Conservation (phyloP, 129 eudicot species). For the Centella asiatica region DNA sequence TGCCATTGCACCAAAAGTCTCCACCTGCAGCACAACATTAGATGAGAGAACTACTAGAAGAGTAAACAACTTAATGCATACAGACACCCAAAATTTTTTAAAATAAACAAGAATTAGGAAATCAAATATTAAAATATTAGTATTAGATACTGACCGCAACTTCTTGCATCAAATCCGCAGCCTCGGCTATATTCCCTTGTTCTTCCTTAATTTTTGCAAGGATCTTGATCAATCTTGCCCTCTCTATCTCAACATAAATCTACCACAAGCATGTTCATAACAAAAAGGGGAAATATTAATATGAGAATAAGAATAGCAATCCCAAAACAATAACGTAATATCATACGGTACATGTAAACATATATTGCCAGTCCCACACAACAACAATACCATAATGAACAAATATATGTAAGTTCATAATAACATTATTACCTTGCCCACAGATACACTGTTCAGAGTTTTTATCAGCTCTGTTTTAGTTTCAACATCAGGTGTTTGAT, state of each 20-base stretch:
- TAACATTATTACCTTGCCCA: slow-evolving; percentile 61
- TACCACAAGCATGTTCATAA: slow-evolving; percentile 19
- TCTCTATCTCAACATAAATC: slow-evolving; percentile 87
- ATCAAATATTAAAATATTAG: too few species aligned
- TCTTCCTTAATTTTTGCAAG: slow-evolving; percentile 90
- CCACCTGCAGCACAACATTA: slow-evolving; percentile 47
- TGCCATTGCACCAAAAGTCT: slow-evolving; percentile 95
- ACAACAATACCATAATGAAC: not conserved
- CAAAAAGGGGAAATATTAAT: not conserved
- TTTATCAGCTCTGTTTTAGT: slow-evolving; percentile 79
- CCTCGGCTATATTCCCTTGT: slow-evolving; percentile 84
- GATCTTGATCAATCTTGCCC: slow-evolving; percentile 71
- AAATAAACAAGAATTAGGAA: too few species aligned
- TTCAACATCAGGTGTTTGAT: slow-evolving; percentile 76
- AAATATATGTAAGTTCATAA: not conserved
- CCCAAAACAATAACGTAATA: too few species aligned
- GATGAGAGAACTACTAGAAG: not conserved
- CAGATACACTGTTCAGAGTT: slow-evolving; percentile 86
- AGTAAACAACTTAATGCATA: not conserved
- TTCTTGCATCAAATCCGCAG: slow-evolving; percentile 98
- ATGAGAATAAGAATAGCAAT: too few species aligned
- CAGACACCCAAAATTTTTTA: not conserved
- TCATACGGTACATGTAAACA: too few species aligned
- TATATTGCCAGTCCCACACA: not conserved
- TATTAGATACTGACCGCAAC: slow-evolving; percentile 56